Percentiles rank a stretch among this genome's conserved stretches.
phyloP scores from a whole-genome alignment of 2,329 filamentous ascomycete species.

The Triangularia verruculosa region DNA sequence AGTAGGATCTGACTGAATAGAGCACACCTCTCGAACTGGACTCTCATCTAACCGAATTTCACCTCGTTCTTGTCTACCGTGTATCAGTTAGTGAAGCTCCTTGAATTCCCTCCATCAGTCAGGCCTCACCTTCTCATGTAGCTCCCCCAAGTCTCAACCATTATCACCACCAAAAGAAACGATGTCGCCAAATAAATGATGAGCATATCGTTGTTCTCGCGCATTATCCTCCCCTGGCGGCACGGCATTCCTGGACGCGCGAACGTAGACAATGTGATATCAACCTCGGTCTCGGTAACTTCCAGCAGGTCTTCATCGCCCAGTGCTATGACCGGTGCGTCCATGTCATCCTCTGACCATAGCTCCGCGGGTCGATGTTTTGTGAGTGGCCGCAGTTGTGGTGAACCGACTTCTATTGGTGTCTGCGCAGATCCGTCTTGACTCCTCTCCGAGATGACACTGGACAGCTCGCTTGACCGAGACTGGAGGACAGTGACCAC shows the following conservation, averaged over 20 bases:
- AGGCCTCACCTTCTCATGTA: conserved; percentile 23
- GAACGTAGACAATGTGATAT: not conserved
- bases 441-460: not conserved
- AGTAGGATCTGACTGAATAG: not conserved
- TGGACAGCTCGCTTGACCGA: not conserved
- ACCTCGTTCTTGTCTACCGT: conserved; percentile 7
- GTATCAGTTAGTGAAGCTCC: not conserved
- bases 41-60: conserved; percentile 22
- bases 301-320: conserved; percentile 8
- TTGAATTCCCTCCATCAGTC: not conserved
- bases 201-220: conserved; percentile 31
- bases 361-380: conserved; percentile 7
- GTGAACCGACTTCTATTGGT: not conserved
- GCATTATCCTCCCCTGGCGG: conserved; percentile 20
- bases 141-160: conserved; percentile 30
- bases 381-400: not conserved
- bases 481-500: conserved; percentile 7
- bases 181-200: conserved; percentile 32
- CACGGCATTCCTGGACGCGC: conserved; percentile 19
- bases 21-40: not conserved
- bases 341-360: conserved; percentile 1
- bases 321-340: conserved; percentile 4
- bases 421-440: not conserved
- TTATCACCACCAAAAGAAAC: conserved; percentile 33
- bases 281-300: not conserved